Conservation (phyloP, 768 basidiomycete species). For the Dacryopinax primogenitus region DNA sequence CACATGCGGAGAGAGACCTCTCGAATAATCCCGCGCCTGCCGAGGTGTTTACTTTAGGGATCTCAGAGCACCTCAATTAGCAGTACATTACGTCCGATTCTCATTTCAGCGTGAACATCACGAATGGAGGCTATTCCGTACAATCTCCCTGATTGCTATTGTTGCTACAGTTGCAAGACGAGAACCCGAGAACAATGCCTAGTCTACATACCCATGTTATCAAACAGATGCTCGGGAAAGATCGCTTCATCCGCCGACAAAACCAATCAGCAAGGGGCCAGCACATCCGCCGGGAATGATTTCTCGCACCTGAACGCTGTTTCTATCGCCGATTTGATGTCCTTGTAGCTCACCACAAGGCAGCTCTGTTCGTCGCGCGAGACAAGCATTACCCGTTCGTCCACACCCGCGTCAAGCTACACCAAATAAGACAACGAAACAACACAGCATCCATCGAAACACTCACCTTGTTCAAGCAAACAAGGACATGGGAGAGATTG, state of each 20-base stretch:
- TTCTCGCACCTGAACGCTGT: slow-evolving; percentile 60
- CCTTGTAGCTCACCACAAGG: slow-evolving; percentile 83
- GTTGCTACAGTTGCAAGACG: slow-evolving; percentile 8
- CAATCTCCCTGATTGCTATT: slow-evolving; percentile 8
- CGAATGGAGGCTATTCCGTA: slow-evolving; percentile 2
- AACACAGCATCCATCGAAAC: background rate
- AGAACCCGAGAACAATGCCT: background rate
- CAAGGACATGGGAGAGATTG: slow-evolving; percentile 80
- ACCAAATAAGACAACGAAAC: background rate
- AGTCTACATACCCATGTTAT: background rate
- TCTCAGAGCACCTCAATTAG: background rate
- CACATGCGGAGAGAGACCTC: slow-evolving; percentile 1
- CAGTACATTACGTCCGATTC: slow-evolving; percentile 5
- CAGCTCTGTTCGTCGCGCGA: slow-evolving; percentile 93
- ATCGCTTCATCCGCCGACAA: background rate
- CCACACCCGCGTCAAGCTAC: slow-evolving; percentile 83
- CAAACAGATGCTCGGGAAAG: background rate
- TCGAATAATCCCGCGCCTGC: slow-evolving; percentile 7
- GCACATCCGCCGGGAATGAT: background rate
- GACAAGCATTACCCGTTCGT: slow-evolving; percentile 90
- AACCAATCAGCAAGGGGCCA: background rate
- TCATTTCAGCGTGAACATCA: background rate
- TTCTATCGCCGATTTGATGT: slow-evolving; percentile 75
- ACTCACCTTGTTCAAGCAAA: slow-evolving; percentile 82
- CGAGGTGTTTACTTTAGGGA: background rate